A percentile compares a stretch with the other conserved stretches of the same genome.
phyloP scores from a whole-genome alignment of 2,329 filamentous ascomycete genomes.

The Aspergillus felis region DNA sequence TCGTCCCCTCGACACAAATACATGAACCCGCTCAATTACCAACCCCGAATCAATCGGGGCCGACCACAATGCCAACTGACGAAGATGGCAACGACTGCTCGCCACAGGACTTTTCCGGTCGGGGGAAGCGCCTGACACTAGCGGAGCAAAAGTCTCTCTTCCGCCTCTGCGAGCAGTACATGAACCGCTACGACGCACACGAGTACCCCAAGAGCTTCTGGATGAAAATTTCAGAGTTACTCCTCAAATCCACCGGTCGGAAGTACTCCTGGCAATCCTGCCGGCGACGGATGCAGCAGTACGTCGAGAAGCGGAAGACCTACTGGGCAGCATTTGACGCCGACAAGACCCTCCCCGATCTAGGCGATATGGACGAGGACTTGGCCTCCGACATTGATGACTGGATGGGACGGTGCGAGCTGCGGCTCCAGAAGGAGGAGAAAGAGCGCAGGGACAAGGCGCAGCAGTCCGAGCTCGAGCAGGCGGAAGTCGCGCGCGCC shows the following conservation, averaged over 20 bases:
- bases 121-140: conserved; percentile 11
- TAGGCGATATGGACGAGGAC: conserved; percentile 4
- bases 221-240: conserved; percentile 13
- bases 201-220: conserved; percentile 20
- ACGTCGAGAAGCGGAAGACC: conserved; percentile 11
- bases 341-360: conserved; percentile 1
- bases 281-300: conserved; percentile 19
- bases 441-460: neutral
- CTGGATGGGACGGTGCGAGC: conserved; percentile 10
- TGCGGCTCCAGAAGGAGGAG: neutral
- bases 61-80: neutral
- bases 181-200: conserved; percentile 12
- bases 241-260: conserved; percentile 16
- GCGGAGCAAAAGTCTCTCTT: conserved; percentile 16
- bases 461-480: conserved; percentile 2
- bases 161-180: conserved; percentile 12
- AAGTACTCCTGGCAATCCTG: conserved; percentile 28
- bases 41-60: conserved; percentile 2
- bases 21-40: neutral
- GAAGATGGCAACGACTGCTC: neutral
- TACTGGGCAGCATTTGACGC: conserved; percentile 6
- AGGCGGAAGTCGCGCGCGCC: neutral
- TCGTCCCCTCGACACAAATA: neutral
- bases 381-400: conserved; percentile 7
- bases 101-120: conserved; percentile 3